Evolutionary conservation across 1,284 basidiomycete genomes (phyloP), one percentile per base, ranked within the genome.

Genomic region (Leccinum pallidistipes): DNA sequence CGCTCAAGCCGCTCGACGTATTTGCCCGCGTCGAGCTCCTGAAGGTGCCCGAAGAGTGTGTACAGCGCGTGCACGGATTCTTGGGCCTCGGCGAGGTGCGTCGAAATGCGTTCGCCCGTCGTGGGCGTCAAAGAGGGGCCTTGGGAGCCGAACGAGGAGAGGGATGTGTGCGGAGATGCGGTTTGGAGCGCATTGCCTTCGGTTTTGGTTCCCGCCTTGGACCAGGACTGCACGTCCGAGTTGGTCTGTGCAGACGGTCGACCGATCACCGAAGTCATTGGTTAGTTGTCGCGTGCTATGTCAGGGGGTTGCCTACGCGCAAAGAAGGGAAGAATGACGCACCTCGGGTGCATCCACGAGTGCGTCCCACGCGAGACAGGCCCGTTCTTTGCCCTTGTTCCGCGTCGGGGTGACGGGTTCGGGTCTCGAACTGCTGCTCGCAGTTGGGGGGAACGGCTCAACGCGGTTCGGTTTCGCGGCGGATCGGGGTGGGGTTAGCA

Each of bases 1-100:
- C 78, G 72, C 62, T 82, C 78, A 36, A 84, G 70, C 60, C 76
- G 79, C 38, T 69, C 67, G 29, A 83, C 68, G 55, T 80, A 77
- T 6, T 72, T 68, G 45, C 56, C 55, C 12, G 64, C 59, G 47
- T 66, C 64, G 34, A 68, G 54, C 10, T 56, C 50, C 2, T 45
- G 32, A 2, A 71, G 24, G 1, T 18, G 18, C 4, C 63, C 45
- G 3, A 55, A 16, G 14, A 14, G 24, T 0, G 11, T 8, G 5
- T 21, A 27, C 1, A 69, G n/a, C 1, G 21, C 21, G 14, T 58
- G 8, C 3, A 62, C 18, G 0, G 38, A 10, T 0, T 58, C 34
- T n/a, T 40, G 56, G 2, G 71, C 27, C 3, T 3, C 49, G 6
- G 34, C 21, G 6, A 72, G 5, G 7, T 53, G 8, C 3, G 9